These are phyloP conservation scores for Suhomyces faveliae DNA, from an alignment of 805 yeast species.

Conservation along the genomic window DNA sequence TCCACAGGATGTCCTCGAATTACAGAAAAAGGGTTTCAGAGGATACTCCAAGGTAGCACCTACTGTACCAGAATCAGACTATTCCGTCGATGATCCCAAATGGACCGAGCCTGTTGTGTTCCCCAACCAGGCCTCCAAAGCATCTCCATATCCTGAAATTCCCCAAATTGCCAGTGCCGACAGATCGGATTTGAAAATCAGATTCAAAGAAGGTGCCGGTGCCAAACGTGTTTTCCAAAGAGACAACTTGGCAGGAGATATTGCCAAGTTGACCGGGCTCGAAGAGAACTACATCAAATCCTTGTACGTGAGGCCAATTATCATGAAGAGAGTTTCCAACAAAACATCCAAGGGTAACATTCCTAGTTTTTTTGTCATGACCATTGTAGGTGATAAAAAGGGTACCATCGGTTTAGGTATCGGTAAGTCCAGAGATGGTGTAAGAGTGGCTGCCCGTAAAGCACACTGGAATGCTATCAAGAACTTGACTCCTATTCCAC, in stretches of 20 bases:
- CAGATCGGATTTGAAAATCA: conserved; percentile 38
- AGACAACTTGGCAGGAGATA: conserved; percentile 50
- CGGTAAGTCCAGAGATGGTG: conserved; percentile 81
- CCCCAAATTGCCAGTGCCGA: conserved; percentile 57
- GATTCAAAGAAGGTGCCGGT: conserved; percentile 28
- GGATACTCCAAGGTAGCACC: conserved; percentile 61
- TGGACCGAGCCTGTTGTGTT: conserved; percentile 65
- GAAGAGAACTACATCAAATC: conserved; percentile 58
- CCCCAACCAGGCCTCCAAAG: conserved; percentile 48
- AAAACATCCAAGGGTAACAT: conserved; percentile 93
- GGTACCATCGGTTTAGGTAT: conserved; percentile 96
- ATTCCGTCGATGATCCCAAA: conserved; percentile 64
- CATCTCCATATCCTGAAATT: conserved; percentile 56
- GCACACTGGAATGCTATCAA: conserved; percentile 95
- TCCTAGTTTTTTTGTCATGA: conserved; percentile 75
- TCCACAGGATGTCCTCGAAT: conserved; percentile 56
- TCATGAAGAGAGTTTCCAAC: conserved; percentile 79
- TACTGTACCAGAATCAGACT: conserved; percentile 61
- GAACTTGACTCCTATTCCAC: conserved; percentile 75
- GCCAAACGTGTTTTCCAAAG: conserved; percentile 10
- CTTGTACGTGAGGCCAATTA: conserved; percentile 62
- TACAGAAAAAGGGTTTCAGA: conserved; percentile 31
- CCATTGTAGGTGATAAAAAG: conserved; percentile 87
- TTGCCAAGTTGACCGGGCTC: conserved; percentile 65
- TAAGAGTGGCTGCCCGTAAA: conserved; percentile 70